Conservation (phyloP, 2,329 filamentous ascomycete genomes). For the Sporothrix sp. region DNA sequence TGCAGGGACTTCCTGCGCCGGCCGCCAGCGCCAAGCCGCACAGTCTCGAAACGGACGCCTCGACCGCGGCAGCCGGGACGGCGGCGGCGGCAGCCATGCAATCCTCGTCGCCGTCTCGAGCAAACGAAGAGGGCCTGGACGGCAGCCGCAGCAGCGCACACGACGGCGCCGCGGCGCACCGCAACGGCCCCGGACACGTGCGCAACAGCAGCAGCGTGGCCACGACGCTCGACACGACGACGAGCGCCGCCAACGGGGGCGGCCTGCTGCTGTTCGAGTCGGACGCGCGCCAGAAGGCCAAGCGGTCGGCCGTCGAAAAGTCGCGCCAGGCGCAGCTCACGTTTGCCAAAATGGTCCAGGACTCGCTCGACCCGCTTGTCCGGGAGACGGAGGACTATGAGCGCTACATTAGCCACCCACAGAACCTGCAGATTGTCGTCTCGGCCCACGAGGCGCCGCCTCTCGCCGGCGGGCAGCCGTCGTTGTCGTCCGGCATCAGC, state of each 20-base stretch:
- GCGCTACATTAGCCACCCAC: constrained; percentile 79
- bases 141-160: not conserved
- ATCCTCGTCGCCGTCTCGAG: constrained; percentile 13
- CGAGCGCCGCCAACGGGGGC: constrained; percentile 11
- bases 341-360: constrained; percentile 73
- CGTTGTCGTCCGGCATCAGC: constrained; percentile 22
- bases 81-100: constrained; percentile 3
- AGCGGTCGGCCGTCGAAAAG: constrained; percentile 59
- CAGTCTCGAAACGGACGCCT: not conserved
- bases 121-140: not conserved
- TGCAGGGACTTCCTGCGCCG: too few relatives aligned
- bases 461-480: not conserved
- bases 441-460: constrained; percentile 50
- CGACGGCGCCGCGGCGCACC: constrained; percentile 6
- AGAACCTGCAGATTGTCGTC: constrained; percentile 75
- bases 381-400: constrained; percentile 79
- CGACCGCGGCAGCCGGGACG: constrained; percentile 13
- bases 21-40: too few relatives aligned
- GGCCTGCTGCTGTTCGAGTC: constrained; percentile 8
- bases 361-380: constrained; percentile 78
- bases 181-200: not conserved
- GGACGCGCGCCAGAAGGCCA: constrained; percentile 30
- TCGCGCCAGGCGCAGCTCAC: constrained; percentile 79
- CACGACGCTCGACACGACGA: constrained; percentile 13
- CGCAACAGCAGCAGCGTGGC: constrained; percentile 1